A percentile compares a stretch with the other conserved stretches of the same genome.
phyloP scores from a whole-genome alignment of 768 basidiomycete species.

The Cubamyces lactineus region DNA sequence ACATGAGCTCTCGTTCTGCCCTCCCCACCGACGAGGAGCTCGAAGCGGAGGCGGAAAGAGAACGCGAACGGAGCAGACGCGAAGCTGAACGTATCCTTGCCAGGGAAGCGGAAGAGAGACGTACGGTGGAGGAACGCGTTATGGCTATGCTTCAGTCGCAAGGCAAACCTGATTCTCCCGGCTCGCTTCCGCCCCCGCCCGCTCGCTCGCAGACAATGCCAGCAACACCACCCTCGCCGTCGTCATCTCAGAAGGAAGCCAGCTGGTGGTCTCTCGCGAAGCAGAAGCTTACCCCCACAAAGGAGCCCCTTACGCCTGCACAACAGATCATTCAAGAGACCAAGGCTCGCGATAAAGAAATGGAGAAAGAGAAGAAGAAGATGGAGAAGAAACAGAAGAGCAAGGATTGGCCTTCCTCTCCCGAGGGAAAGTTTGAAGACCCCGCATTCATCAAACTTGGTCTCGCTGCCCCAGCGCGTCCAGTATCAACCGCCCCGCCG shows the following conservation, averaged over 20 bases:
- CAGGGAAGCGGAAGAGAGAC: conserved; percentile 67
- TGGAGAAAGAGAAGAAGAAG: conserved; percentile 46
- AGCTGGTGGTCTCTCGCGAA: conserved; percentile 81
- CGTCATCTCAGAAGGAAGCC: conserved; percentile 64
- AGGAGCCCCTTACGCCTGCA: conserved; percentile 79
- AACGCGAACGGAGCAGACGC: conserved; percentile 72
- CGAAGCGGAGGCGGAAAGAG: conserved; percentile 78
- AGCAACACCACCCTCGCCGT: conserved; percentile 60
- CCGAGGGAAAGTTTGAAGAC: conserved; percentile 57
- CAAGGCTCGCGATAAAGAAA: conserved; percentile 66
- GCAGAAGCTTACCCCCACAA: conserved; percentile 76
- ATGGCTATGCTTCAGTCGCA: conserved; percentile 65
- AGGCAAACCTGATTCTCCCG: conserved; percentile 38
- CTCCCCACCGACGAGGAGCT: conserved; percentile 76
- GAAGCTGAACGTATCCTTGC: conserved; percentile 81
- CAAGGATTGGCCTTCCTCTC: conserved; percentile 57
- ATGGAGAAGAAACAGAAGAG: conserved; percentile 30
- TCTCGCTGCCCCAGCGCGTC: conserved; percentile 48
- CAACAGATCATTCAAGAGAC: conserved; percentile 81
- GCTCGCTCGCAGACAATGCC: conserved; percentile 53
- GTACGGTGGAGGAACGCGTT: conserved; percentile 68
- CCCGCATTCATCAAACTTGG: conserved; percentile 59
- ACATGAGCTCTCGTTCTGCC: conserved; percentile 39
- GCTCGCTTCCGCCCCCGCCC: conserved; percentile 57
- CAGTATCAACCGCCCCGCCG: conserved; percentile 56